phyloP scores from a whole-genome alignment of 2,329 filamentous ascomycete genomes.

The Fonsecaea pugnacius region DNA sequence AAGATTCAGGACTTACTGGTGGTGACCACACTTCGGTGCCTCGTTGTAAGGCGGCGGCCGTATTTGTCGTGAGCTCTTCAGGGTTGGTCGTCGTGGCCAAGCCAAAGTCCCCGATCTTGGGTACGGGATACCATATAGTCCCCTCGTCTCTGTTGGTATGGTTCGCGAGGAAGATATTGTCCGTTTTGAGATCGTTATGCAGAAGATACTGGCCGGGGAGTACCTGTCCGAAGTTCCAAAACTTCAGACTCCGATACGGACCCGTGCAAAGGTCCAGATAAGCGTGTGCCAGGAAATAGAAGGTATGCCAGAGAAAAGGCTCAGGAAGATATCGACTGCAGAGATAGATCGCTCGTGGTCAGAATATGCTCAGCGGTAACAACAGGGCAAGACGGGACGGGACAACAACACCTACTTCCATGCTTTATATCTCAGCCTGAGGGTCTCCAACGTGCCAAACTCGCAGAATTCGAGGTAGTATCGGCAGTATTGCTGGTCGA shows the following conservation, averaged over 20 bases:
- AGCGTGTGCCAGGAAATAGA: constrained; percentile 24
- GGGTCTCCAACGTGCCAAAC: constrained; percentile 18
- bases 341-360: neutral
- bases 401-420: constrained; percentile 23
- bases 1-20: constrained; percentile 6
- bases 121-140: constrained; percentile 23
- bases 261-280: constrained; percentile 19
- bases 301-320: constrained; percentile 32
- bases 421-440: constrained; percentile 32
- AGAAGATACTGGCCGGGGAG: constrained; percentile 21
- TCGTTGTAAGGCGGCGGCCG: constrained; percentile 1
- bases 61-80: constrained; percentile 6
- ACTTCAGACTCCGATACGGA: constrained; percentile 17
- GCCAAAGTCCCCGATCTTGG: constrained; percentile 32
- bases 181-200: constrained; percentile 31
- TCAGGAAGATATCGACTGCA: constrained; percentile 30
- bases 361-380: neutral
- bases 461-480: constrained; percentile 31
- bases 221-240: constrained; percentile 16
- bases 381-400: neutral
- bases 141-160: constrained; percentile 7
- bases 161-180: constrained; percentile 24
- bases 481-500: constrained; percentile 19
- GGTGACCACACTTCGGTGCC: constrained; percentile 5
- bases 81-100: constrained; percentile 24